Base-by-base conservation (phyloP, 2,329 filamentous ascomycete species). In the Pseudogymnoascus sp. region DNA sequence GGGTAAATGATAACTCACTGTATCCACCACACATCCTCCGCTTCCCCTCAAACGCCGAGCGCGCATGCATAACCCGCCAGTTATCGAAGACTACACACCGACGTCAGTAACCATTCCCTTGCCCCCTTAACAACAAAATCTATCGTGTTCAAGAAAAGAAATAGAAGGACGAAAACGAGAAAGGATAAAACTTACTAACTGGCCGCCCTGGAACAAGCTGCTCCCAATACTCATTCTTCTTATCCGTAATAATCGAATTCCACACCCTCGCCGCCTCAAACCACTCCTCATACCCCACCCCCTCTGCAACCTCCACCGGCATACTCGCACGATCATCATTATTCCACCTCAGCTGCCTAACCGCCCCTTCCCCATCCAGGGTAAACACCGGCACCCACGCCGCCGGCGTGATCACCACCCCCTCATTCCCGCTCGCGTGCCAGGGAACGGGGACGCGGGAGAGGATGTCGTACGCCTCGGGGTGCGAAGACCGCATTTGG, bases 11-110 rank as follows among this genome's bases (percentile, higher is more conserved):
- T 65, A 19, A 84, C 88, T 81, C 78, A 92, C 91, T 88, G 71
- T 97, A 97, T 8, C 85, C 93, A 65, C 95, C 95, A 74, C 93
- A 97, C 72, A 99, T 90, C 68, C 93, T 86, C 68, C 95, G 81
- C 72, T 89, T 86, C 1, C 95, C 95, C 5, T 86, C 88, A 71
- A 97, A 99, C 0, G 84, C 84, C 61, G 86, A 86, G 69, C 95
- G 81, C 1, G 93, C 95, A 75, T 99, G 95, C 69, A 97, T 77
- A 35, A 97, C 89, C 64, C 95, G 84, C 92, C 93, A 97, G 72
- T 99, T 97, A 73, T 99, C 91, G 74, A 99, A 97, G 56, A 97
- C 89, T 90, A 69, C 10, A 8, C 21, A 26, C 10, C 24, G 16
- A 13, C 19, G 16, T 24, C 16, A 31, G 40, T 2, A 50, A 29